These are phyloP conservation scores for Lentinula raphanica DNA, from an alignment of 768 basidiomycete genomes.

Conservation along the genomic window DNA sequence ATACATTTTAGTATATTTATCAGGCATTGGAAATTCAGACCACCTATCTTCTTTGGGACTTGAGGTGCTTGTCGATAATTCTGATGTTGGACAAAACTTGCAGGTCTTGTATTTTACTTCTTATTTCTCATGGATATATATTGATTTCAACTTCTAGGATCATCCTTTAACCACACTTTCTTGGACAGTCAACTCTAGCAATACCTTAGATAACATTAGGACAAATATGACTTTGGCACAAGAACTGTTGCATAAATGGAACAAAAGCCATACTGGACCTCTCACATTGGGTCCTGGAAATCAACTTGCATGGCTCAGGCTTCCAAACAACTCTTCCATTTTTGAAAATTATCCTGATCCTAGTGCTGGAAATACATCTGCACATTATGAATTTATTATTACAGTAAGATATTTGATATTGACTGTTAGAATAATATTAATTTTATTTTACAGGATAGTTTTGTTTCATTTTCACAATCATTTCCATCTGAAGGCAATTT, in stretches of 20 bases:
- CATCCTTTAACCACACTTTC: too few species aligned
- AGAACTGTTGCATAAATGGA: slow-evolving; percentile 10
- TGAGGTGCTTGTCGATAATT: slow-evolving; percentile 12
- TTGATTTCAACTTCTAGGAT: too few species aligned
- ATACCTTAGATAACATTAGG: slow-evolving; percentile 13
- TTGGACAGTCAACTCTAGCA: slow-evolving; percentile 15
- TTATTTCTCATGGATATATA: too few species aligned
- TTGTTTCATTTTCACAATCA: too few species aligned
- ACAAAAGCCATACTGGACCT: slow-evolving; percentile 16
- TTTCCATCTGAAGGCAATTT: too few species aligned
- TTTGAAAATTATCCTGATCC: slow-evolving; percentile 16
- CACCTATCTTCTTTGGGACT: slow-evolving; percentile 13
- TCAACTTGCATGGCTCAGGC: slow-evolving; percentile 19
- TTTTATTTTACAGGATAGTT: too few species aligned
- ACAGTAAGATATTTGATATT: slow-evolving; percentile 10
- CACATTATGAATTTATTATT: slow-evolving; percentile 18
- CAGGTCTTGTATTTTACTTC: too few species aligned
- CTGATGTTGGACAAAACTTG: slow-evolving; percentile 17
- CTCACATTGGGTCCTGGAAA: slow-evolving; percentile 16
- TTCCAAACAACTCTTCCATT: slow-evolving; percentile 16
- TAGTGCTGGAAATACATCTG: slow-evolving; percentile 14
- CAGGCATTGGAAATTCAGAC: slow-evolving; percentile 11
- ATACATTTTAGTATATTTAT: too few species aligned
- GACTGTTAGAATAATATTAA: too few species aligned
- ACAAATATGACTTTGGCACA: slow-evolving; percentile 11